Base-by-base conservation (phyloP, 805 yeast species). In the Sungouiozyma intestinalis region DNA sequence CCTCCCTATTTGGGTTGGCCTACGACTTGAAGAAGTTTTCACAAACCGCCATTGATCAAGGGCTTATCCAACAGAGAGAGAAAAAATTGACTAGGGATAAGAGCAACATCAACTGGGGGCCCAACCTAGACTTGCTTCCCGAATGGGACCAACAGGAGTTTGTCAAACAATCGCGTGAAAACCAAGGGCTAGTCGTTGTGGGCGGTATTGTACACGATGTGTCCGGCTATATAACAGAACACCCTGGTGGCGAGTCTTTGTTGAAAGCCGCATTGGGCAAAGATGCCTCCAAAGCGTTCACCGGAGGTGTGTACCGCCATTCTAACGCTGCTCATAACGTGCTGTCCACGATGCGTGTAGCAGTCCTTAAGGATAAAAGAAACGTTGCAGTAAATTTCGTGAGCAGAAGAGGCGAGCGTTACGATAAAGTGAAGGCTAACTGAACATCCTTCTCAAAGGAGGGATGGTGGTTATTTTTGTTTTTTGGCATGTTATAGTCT, bases 251-350 rank as follows among this genome's bases (percentile, higher is more conserved):
- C 51, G 77, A 74, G 57, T 79, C 85, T 38, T 66, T 84, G 48
- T 64, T 84, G 39, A 71, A 74, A 52, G 78, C 87, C 29, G 78
- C 88, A 2, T 65, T 74, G 46, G 88, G 90, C 54, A 83, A 81
- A 60, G 92, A 84, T 61, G 90, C 90, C 20, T 80, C 90, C 13
- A 74, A 73, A 58, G 92, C 88, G 1, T 84, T 84, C 70, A 80
- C 81, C 58, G 94, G 94, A 58, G 88, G 85, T 58, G 92, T 84
- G 24, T 84, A 84, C 57, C 77, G 83, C 11, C 94, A 84, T 58
- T 80, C 90, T 7, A 84, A 83, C 53, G 92, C 94, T 47, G 94
- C 92, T 17, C 87, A 81, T 62, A 84, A 84, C 62, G 66, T 83
- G 57, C 72, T 84, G 62, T 86, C 90, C 16, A 77, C 82, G 14